phyloP scores from a whole-genome alignment of 2,329 filamentous ascomycete species.

The Rhytidhysteron rufulum region DNA sequence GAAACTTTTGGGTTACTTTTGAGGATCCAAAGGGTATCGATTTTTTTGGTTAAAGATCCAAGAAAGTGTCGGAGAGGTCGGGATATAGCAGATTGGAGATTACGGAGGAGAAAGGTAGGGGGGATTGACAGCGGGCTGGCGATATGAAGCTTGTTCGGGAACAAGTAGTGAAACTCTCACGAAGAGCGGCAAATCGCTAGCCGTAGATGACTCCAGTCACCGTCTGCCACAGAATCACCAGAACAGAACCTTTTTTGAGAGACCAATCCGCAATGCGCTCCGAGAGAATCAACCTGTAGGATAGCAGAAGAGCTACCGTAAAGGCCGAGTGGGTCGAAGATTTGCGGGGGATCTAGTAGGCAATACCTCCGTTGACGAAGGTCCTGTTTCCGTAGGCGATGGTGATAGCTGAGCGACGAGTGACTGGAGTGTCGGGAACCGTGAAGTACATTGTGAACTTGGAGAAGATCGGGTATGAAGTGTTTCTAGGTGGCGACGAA shows the following conservation, averaged over 20 bases:
- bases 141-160: conserved; percentile 22
- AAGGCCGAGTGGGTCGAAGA: conserved; percentile 32
- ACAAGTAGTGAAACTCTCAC: too few species aligned
- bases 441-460: conserved; percentile 34
- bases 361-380: conserved; percentile 33
- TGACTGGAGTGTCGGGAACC: conserved; percentile 37
- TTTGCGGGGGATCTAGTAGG: conserved; percentile 35
- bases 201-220: conserved; percentile 38
- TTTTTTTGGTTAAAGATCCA: too few species aligned
- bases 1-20: too few species aligned
- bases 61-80: conserved; percentile 9
- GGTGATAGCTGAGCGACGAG: conserved; percentile 40
- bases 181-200: conserved; percentile 31
- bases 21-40: too few species aligned
- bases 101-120: conserved; percentile 14
- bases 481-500: conserved; percentile 25
- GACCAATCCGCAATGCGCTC: conserved; percentile 34
- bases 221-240: conserved; percentile 42
- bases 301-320: conserved; percentile 32
- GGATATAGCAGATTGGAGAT: conserved; percentile 11
- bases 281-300: conserved; percentile 29
- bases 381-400: conserved; percentile 35
- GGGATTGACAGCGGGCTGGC: conserved; percentile 25
- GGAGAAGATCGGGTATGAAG: conserved; percentile 18
- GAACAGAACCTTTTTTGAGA: conserved; percentile 36